Conservation (phyloP, 1,284 basidiomycete genomes). For the Lentinus polychrous region DNA sequence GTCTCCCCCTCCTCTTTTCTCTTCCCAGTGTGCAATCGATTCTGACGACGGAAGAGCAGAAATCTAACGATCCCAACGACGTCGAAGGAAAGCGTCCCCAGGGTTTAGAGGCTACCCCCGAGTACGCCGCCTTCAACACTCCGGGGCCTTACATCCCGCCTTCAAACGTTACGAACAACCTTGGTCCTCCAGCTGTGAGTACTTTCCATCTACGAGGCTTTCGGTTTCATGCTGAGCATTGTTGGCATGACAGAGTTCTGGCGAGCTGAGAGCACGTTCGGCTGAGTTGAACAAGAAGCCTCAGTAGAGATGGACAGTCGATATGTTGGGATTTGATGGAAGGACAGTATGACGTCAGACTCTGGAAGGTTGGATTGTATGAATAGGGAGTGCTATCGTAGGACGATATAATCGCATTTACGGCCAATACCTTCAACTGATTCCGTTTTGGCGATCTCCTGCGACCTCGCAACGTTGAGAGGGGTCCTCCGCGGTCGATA, state of each 20-base stretch:
- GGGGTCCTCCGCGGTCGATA: too few relatives aligned
- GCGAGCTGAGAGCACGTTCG: conserved; percentile 24
- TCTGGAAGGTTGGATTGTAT: too few relatives aligned
- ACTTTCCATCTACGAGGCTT: too few relatives aligned
- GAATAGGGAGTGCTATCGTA: too few relatives aligned
- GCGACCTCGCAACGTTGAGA: too few relatives aligned
- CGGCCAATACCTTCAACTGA: too few relatives aligned
- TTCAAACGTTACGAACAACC: conserved; percentile 7
- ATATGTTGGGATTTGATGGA: too few relatives aligned
- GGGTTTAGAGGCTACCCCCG: conserved; percentile 29
- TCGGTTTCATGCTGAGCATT: background rate
- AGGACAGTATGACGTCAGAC: too few relatives aligned
- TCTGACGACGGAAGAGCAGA: conserved; percentile 24
- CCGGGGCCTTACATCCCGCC: conserved; percentile 34
- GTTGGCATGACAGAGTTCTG: conserved; percentile 19
- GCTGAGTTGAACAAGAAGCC: conserved; percentile 23
- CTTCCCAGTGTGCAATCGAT: background rate
- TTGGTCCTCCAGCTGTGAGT: conserved; percentile 24
- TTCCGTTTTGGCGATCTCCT: too few relatives aligned
- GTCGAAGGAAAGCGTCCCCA: conserved; percentile 32
- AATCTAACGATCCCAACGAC: conserved; percentile 44
- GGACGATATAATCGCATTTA: too few relatives aligned
- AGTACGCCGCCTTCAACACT: conserved; percentile 32
- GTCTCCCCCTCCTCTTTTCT: conserved; percentile 11
- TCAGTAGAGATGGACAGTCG: background rate